Evolutionary conservation across 257 asterid species (phyloP), one percentile per base, ranked within the genome.

Genomic region (Nicotiana otophora): DNA sequence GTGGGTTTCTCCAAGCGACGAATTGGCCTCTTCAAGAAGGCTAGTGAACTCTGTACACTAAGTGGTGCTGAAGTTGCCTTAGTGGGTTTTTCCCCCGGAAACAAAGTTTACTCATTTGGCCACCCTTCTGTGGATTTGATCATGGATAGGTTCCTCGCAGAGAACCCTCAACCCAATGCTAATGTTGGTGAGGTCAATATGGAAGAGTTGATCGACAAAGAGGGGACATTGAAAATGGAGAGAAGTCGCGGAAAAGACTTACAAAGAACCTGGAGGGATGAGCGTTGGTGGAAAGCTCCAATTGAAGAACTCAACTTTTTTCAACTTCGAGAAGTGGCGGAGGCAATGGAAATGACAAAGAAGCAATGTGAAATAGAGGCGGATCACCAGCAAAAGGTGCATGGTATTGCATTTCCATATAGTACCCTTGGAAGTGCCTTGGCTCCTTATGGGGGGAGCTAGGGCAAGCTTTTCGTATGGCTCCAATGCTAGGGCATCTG

Each of bases 1-100:
- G 95, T 93, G 0, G 90, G 95, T 6, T 93, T 90, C 82, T 92
- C 97, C 0, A 91, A 93, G 16, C 90, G 97, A 0, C 90, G 92
- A 0, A 83, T 87, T 1, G 95, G 97, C 46, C 87, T 93, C 0
- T 93, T 93, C 90, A 93, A 93, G 28, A 91, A 92, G 80, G 94
- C 94, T 0, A 92, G 94, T n/a, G 98, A 92, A 77, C 90, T 93
- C 1, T 93, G 94, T 85, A 87, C 91, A 0, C 78, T 91, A 0
- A 91, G 92, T 15, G 94, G 88, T 0, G 90, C 88, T 0, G 88
- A 91, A 11, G 88, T 87, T 0, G 88, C 90, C 33, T 67, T 91
- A 12, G 81, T 93, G 1, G 46, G 46, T 7, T 39, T 91, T 82
- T 91, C 95, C 0, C 92, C 92, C 0, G 90, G 91, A 2, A 34